Evolutionary conservation across 2,329 filamentous ascomycete genomes (phyloP).

Genomic region (Hypoxylon rubiginosum): DNA sequence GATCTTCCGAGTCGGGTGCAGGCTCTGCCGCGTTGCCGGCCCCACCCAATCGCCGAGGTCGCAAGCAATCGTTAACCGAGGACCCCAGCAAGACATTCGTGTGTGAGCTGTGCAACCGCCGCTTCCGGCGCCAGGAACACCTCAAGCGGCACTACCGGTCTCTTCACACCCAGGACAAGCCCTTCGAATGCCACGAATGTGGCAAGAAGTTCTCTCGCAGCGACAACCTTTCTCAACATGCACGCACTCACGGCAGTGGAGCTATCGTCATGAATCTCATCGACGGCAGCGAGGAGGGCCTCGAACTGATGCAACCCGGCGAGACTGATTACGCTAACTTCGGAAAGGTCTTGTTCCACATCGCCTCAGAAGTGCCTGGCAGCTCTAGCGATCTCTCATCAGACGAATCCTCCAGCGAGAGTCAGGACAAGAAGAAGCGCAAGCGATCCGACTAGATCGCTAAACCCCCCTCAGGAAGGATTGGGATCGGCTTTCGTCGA

Average conservation of each 20-base stretch:
- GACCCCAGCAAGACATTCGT: conserved; percentile 99
- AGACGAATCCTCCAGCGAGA: conserved; percentile 62
- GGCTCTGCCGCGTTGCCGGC: conserved; percentile 61
- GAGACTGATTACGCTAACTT: conserved; percentile 76
- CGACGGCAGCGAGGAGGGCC: conserved; percentile 72
- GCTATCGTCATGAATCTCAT: conserved; percentile 92
- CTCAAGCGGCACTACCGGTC: conserved; percentile 99
- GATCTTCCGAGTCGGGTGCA: conserved; percentile 61
- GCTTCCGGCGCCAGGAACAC: conserved; percentile 98
- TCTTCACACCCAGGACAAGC: conserved; percentile 98
- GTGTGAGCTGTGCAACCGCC: conserved; percentile 94
- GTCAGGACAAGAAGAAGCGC: conserved; percentile 78
- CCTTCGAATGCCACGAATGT: conserved; percentile 96
- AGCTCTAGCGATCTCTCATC: conserved; percentile 71
- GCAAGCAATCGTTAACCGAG: conserved; percentile 98
- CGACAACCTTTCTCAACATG: conserved; percentile 96
- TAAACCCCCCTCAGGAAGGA: conserved; percentile 29
- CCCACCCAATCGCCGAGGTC: conserved; percentile 88
- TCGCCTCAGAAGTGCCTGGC: conserved; percentile 79
- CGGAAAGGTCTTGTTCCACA: conserved; percentile 85
- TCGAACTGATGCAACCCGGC: conserved; percentile 59
- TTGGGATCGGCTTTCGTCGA: conserved; percentile 41
- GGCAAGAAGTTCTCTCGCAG: conserved; percentile 99
- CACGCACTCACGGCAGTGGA: conserved; percentile 90
- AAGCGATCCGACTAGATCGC: conserved; percentile 74